Evolutionary conservation across 2,329 filamentous ascomycete species (phyloP).

Genomic region (Magnaporthiopsis incrustans): DNA sequence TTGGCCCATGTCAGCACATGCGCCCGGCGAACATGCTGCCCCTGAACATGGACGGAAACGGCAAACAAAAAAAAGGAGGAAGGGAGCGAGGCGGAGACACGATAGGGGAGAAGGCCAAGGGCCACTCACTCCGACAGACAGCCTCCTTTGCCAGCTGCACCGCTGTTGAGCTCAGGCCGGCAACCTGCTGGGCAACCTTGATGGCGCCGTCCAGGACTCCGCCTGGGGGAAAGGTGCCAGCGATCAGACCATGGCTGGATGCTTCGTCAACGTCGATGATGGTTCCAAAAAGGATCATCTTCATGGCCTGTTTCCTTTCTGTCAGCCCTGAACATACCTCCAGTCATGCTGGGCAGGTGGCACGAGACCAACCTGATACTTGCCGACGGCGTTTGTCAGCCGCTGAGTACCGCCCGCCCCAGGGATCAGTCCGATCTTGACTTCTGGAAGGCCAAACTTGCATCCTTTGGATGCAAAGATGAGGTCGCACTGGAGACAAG

Average conservation of each 20-base stretch:
- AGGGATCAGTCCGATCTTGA: constrained; percentile 23
- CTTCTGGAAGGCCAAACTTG: constrained; percentile 23
- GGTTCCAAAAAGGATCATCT: constrained; percentile 34
- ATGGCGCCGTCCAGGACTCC: constrained; percentile 29
- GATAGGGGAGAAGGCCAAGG: neutral
- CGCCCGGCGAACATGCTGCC: neutral
- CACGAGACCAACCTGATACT: constrained; percentile 20
- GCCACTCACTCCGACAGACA: constrained; percentile 15
- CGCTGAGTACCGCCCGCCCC: constrained; percentile 24
- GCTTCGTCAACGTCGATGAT: constrained; percentile 27
- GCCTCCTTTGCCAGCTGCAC: constrained; percentile 34
- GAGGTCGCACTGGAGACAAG: constrained; percentile 25
- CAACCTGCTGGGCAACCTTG: constrained; percentile 29
- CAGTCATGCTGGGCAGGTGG: neutral
- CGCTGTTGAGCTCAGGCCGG: constrained; percentile 22
- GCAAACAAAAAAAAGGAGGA: neutral
- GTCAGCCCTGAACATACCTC: neutral
- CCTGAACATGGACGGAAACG: neutral
- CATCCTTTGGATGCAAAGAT: constrained; percentile 21
- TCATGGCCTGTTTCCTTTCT: constrained; percentile 28
- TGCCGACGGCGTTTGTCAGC: constrained; percentile 25
- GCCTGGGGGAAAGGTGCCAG: constrained; percentile 24
- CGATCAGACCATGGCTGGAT: constrained; percentile 31
- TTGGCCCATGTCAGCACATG: constrained; percentile 9
- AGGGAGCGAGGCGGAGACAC: neutral